phyloP scores from a whole-genome alignment of 257 asterid genomes.

The Jacaranda mimosifolia region DNA sequence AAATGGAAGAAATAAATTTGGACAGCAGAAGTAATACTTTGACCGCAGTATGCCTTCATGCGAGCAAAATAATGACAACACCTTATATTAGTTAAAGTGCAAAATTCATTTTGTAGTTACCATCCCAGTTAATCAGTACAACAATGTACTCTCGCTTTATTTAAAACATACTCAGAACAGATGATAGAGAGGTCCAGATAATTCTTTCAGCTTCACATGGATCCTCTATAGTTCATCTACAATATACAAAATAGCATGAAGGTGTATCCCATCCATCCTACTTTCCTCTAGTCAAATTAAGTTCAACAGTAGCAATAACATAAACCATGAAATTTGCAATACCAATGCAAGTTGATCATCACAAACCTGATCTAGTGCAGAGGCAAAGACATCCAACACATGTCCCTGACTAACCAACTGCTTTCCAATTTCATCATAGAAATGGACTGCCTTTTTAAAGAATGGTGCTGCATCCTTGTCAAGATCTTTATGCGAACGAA shows the following conservation, averaged over 20 bases:
- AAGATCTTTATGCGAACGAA: slow-evolving; percentile 96
- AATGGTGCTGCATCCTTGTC: slow-evolving; percentile 95
- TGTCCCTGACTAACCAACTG: slow-evolving; percentile 94
- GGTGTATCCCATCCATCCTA: neutral
- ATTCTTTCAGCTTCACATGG: slow-evolving; percentile 3
- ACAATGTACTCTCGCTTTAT: neutral
- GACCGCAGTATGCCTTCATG: neutral
- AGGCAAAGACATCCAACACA: slow-evolving; percentile 92
- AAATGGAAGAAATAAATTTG: neutral
- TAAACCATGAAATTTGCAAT: slow-evolving; percentile 12
- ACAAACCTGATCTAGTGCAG: slow-evolving; percentile 98
- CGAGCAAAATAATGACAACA: slow-evolving; percentile 5
- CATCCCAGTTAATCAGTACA: slow-evolving; percentile 5
- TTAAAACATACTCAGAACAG: neutral
- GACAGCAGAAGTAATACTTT: slow-evolving; percentile 1
- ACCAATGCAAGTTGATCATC: slow-evolving; percentile 6
- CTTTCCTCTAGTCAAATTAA: slow-evolving; percentile 2
- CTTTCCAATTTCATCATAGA: slow-evolving; percentile 88
- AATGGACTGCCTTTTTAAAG: slow-evolving; percentile 83
- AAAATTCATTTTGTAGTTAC: neutral
- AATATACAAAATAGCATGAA: slow-evolving; percentile 22
- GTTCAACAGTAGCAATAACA: slow-evolving; percentile 19
- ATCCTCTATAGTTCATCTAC: slow-evolving; percentile 28
- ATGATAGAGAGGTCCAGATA: neutral
- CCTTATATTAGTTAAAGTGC: neutral